These are phyloP conservation scores for Leucogyrophana mollusca DNA, from an alignment of 768 basidiomycete genomes.

Conservation along the genomic window DNA sequence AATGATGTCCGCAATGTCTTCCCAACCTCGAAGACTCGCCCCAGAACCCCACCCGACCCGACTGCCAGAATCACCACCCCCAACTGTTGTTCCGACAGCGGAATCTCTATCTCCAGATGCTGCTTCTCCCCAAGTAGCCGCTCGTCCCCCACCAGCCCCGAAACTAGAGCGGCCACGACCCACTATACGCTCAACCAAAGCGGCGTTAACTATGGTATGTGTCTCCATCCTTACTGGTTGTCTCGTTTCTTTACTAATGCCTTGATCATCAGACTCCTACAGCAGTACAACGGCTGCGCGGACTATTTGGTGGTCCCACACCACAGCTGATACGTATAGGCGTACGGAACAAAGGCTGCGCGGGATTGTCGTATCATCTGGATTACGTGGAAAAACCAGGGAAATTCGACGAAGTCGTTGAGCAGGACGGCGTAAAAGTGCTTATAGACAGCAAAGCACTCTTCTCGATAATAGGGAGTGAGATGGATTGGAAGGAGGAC, in stretches of 20 bases:
- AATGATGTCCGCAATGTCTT: conserved; percentile 66
- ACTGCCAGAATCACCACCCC: conserved; percentile 44
- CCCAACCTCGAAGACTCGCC: conserved; percentile 21
- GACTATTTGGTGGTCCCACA: conserved; percentile 76
- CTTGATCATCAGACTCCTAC: conserved; percentile 61
- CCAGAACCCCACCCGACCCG: conserved; percentile 8
- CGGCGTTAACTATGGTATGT: conserved; percentile 72
- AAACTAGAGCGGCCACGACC: conserved; percentile 64
- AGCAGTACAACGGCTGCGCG: conserved; percentile 71
- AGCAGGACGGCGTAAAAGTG: conserved; percentile 92
- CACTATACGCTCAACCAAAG: conserved; percentile 68
- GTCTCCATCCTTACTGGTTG: conserved; percentile 1
- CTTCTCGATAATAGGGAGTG: conserved; percentile 97
- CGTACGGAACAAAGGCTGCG: conserved; percentile 97
- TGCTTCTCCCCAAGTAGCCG: conserved; percentile 68
- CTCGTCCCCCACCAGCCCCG: conserved; percentile 69
- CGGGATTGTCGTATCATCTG: conserved; percentile 79
- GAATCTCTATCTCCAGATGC: conserved; percentile 53
- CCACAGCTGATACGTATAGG: conserved; percentile 94
- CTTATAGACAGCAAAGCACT: conserved; percentile 95
- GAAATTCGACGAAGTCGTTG: conserved; percentile 94
- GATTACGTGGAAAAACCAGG: conserved; percentile 91
- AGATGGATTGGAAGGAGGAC: conserved; percentile 99
- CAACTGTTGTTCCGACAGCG: conserved; percentile 48
- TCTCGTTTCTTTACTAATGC: not conserved